Base-by-base conservation (phyloP, 257 asterid genomes). In the Thymus quinquecostatus region DNA sequence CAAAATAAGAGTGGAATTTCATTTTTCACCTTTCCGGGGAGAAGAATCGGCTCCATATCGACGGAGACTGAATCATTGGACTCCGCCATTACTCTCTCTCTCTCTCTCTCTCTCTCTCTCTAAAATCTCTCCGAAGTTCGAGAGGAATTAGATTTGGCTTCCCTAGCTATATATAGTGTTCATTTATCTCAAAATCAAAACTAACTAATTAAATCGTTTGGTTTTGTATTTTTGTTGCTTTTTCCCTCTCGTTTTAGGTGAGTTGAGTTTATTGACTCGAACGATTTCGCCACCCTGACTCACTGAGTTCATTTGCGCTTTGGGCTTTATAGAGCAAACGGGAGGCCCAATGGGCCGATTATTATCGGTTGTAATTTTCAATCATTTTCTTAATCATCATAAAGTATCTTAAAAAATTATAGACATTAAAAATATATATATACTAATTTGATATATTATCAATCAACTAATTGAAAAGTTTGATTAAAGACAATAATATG, bases 51-150 rank as follows among this genome's bases (percentile, higher is more conserved):
- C 70, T 90, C 95, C 75, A 88, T 86, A 73, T 82, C 90, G 27
- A 88, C 76, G 56, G 89, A 85, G 57, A 86, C 85, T 49, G 91
- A 85, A 78, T 81, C 92, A 83, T 88, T 78, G 53, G 92, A 83
- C 70, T 90, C 95, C 82, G 84, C 81, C 96, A 88, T 90, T 84
- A 50, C 38, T 44, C 73, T 38, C 61, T 71, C 66, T 66, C 66
- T 68, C n/a, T n/a, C n/a, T n/a, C n/a, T n/a, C 73, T 38, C 61
- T 71, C 66, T 66, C 71, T 70, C 68, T 58, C 40, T 60, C 76
- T 63, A 28, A n/a, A 72, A 63, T 64, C 4, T 45, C 49, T 36
- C 61, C 64, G 71, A 70, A 74, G 55, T 71, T 56, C 51, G 80
- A 77, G 75, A 77, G 60, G 70, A 82, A 72, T 74, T 85, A 77